Percentiles rank a stretch among this genome's conserved stretches.
These are phyloP conservation scores for Mucor piriformis DNA, from an alignment of 371 early-diverging fungal species.

Conservation along the genomic window DNA sequence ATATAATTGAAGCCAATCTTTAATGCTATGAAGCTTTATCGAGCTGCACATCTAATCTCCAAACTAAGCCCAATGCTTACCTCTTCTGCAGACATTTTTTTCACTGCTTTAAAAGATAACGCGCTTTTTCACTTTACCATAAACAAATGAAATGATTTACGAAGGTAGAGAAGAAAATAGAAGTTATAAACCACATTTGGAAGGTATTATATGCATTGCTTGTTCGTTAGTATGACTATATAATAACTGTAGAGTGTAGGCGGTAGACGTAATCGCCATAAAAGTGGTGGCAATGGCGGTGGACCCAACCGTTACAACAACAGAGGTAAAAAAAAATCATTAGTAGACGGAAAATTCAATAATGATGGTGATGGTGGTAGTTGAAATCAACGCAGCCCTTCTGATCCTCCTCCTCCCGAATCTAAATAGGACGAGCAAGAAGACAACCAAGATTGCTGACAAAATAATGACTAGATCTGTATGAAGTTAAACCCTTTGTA, in stretches of 20 bases:
- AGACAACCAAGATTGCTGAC: slow-evolving; percentile 79
- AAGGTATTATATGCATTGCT: slow-evolving; percentile 16
- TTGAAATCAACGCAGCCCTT: slow-evolving; percentile 28
- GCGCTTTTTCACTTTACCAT: background rate
- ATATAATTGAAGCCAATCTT: too few relatives aligned
- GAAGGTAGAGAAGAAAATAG: slow-evolving; percentile 42
- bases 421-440: slow-evolving; percentile 57
- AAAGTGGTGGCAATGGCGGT: slow-evolving; percentile 14
- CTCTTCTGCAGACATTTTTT: too few relatives aligned
- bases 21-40: too few relatives aligned
- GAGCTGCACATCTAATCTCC: too few relatives aligned
- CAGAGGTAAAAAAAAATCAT: slow-evolving; percentile 14
- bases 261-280: background rate
- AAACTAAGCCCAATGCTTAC: too few relatives aligned
- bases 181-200: slow-evolving; percentile 41
- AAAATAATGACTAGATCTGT: slow-evolving; percentile 46
- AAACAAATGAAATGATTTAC: slow-evolving; percentile 31
- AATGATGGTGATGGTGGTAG: background rate
- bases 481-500: background rate
- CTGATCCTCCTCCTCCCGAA: slow-evolving; percentile 30
- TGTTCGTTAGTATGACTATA: background rate
- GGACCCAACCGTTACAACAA: slow-evolving; percentile 3
- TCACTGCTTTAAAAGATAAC: background rate
- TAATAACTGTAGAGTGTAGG: background rate
- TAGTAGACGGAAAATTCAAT: slow-evolving; percentile 19